Conservation (phyloP, 208 protist species). For the Angomonas ambiguus region DNA sequence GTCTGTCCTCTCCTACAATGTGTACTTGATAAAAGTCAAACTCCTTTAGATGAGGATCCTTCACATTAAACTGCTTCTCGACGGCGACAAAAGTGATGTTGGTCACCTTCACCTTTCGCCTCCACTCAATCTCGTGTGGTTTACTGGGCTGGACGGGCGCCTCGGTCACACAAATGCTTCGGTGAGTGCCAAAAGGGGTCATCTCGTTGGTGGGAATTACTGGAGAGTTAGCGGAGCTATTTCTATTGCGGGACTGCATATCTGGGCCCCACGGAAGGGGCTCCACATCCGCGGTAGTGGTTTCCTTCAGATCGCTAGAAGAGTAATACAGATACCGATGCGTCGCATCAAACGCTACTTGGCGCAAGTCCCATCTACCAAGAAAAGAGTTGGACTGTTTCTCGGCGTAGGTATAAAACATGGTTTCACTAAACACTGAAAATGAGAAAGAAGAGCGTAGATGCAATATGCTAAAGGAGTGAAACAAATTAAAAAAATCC, state of each 20-base stretch:
- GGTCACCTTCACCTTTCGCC: conserved; percentile 70
- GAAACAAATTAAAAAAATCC: no score
- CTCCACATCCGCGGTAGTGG: conserved; percentile 1
- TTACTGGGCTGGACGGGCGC: conserved; percentile 13
- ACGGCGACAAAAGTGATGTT: conserved; percentile 33
- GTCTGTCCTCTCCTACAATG: conserved; percentile 17
- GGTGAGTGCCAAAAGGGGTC: conserved; percentile 12
- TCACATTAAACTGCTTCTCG: conserved; percentile 45
- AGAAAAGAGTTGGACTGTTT: conserved; percentile 27
- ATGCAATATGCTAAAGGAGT: not conserved
- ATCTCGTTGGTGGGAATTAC: conserved; percentile 12
- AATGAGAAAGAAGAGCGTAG: not conserved
- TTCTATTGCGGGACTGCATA: conserved; percentile 10
- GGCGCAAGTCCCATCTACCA: conserved; percentile 35
- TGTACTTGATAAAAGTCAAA: conserved; percentile 33
- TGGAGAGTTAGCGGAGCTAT: conserved; percentile 14
- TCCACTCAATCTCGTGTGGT: conserved; percentile 38
- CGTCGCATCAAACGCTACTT: conserved; percentile 40
- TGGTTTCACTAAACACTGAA: not conserved
- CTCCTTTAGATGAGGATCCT: conserved; percentile 25
- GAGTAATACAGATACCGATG: conserved; percentile 50
- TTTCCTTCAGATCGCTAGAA: not conserved
- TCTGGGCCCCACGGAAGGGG: conserved; percentile 4
- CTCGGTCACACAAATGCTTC: not conserved
- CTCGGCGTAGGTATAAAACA: conserved; percentile 17